phyloP scores from a whole-genome alignment of 2,329 filamentous ascomycete species.

The Penicillium sp. region DNA sequence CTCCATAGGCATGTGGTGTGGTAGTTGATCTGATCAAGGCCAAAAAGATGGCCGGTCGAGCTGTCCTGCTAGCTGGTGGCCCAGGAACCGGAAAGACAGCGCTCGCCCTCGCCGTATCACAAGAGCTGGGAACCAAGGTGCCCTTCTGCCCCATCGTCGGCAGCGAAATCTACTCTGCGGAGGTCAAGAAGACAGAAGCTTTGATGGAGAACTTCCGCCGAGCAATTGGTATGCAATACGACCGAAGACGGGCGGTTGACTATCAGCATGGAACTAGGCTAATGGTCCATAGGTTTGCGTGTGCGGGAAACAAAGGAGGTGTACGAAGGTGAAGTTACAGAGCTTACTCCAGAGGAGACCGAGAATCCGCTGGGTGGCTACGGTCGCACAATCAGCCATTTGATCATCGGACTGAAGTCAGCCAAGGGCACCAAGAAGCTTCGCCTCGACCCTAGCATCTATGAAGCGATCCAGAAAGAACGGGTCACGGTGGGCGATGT shows the following conservation, averaged over 20 bases:
- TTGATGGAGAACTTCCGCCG: constrained; percentile 99
- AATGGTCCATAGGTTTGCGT: constrained; percentile 60
- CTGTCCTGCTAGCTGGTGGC: constrained; percentile 87
- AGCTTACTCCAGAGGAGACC: constrained; percentile 94
- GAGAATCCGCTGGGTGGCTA: constrained; percentile 97
- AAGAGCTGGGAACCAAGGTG: constrained; percentile 96
- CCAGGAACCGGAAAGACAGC: constrained; percentile 97
- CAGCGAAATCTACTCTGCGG: constrained; percentile 95
- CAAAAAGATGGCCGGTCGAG: constrained; percentile 96
- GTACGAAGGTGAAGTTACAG: constrained; percentile 97
- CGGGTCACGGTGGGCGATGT: constrained; percentile 93
- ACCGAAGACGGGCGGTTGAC: too few species aligned
- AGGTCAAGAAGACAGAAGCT: constrained; percentile 99
- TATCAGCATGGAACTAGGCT: constrained; percentile 7
- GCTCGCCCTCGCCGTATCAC: constrained; percentile 88
- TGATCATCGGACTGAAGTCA: constrained; percentile 91
- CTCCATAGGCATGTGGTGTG: constrained; percentile 76
- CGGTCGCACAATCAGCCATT: constrained; percentile 93
- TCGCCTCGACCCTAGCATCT: constrained; percentile 93
- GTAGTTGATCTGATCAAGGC: constrained; percentile 93
- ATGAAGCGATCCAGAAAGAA: constrained; percentile 99
- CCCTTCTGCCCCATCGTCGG: constrained; percentile 98
- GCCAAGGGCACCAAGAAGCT: constrained; percentile 97
- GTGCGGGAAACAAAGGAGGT: constrained; percentile 99
- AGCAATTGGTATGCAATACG: constrained; percentile 69